phyloP scores from a whole-genome alignment of 2,329 filamentous ascomycete species.

The Cryphonectria parasitica region DNA sequence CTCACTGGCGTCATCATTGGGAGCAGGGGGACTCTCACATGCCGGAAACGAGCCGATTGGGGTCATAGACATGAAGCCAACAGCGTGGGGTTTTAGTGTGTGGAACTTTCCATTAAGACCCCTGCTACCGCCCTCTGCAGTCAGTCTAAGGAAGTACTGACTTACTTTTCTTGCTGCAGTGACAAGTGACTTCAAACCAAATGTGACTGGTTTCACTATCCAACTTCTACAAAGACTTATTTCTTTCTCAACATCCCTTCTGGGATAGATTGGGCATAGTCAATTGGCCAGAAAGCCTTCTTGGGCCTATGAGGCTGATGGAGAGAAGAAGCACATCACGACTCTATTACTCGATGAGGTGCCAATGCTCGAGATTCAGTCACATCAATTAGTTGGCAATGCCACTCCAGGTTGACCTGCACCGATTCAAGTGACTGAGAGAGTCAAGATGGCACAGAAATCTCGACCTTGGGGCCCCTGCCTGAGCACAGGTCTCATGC shows the following conservation, averaged over 20 bases:
- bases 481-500: background rate
- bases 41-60: slow-evolving; percentile 11
- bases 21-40: background rate
- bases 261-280: background rate
- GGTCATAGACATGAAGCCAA: background rate
- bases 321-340: too few species aligned
- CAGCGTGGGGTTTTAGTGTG: background rate
- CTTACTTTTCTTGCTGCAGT: too few species aligned
- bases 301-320: background rate
- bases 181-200: too few species aligned
- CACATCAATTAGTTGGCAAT: background rate
- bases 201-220: too few species aligned
- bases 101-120: slow-evolving; percentile 14
- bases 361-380: background rate
- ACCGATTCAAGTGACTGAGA: background rate
- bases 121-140: background rate
- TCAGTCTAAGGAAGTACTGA: background rate
- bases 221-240: background rate
- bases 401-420: background rate
- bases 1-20: background rate
- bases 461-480: background rate
- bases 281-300: background rate
- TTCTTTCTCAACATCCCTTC: background rate
- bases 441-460: background rate
- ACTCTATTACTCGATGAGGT: background rate